These are phyloP conservation scores for Antitrichia curtipendula DNA, from an alignment of 225 moss, liverwort and hornwort species.

Conservation along the genomic window DNA sequence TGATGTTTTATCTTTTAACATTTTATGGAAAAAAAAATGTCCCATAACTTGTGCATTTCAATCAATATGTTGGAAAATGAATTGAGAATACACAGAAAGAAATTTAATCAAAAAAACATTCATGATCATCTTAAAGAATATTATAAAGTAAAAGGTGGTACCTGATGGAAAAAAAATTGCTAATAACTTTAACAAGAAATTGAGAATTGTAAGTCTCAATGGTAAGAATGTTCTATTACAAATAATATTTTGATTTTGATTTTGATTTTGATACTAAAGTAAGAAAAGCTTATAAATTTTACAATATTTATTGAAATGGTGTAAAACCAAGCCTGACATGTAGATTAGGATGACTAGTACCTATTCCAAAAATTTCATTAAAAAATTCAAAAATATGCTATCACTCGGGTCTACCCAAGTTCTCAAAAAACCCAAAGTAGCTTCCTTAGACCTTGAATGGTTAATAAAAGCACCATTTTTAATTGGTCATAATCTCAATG, in stretches of 20 bases:
- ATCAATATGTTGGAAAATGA: too few species aligned
- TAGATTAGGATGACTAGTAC: neutral
- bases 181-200: neutral
- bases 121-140: neutral
- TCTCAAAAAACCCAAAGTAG: too few species aligned
- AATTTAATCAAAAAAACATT: neutral
- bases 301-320: neutral
- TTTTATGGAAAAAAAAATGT: neutral
- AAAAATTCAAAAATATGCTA: neutral
- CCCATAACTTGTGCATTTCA: neutral
- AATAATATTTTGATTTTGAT: neutral
- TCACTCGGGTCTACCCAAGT: neutral
- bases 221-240: neutral
- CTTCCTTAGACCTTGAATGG: too few species aligned
- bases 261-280: fast-evolving
- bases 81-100: too few species aligned
- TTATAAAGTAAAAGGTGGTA: too few species aligned
- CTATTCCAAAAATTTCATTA: neutral
- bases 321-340: neutral
- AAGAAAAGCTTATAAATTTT: too few species aligned
- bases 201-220: neutral
- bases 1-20: neutral
- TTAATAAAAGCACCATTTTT: too few species aligned
- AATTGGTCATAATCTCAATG: too few species aligned
- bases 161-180: too few species aligned